Percentiles rank a stretch among this genome's conserved stretches.
Evolutionary conservation across 2,329 filamentous ascomycete species (phyloP).

Genomic region (Ceratocystis variospora): DNA sequence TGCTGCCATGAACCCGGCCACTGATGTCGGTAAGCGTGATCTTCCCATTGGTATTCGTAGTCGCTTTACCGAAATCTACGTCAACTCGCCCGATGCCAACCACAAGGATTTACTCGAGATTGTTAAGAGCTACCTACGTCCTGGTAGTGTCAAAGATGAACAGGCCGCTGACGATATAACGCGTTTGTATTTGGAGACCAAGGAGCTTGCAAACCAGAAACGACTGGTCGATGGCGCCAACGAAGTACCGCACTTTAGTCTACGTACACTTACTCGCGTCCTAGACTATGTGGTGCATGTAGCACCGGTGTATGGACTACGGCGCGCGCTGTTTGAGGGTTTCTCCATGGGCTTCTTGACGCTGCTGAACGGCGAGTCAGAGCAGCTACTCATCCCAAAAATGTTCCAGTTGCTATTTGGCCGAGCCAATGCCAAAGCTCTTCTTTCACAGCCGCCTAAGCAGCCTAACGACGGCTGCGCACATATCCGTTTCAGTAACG

Average conservation of each 20-base stretch:
- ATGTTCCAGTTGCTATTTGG: constrained; percentile 70
- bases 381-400: constrained; percentile 61
- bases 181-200: constrained; percentile 75
- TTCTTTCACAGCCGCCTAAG: constrained; percentile 65
- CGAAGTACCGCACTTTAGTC: constrained; percentile 91
- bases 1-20: constrained; percentile 97
- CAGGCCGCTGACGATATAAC: constrained; percentile 69
- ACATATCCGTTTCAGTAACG: constrained; percentile 67
- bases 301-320: constrained; percentile 66
- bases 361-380: constrained; percentile 68
- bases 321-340: constrained; percentile 80
- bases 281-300: constrained; percentile 80
- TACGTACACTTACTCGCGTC: constrained; percentile 82
- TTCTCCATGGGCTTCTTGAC: constrained; percentile 98
- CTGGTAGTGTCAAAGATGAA: constrained; percentile 55
- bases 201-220: constrained; percentile 66
- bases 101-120: constrained; percentile 76
- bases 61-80: constrained; percentile 90
- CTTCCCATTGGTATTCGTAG: constrained; percentile 77
- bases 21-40: constrained; percentile 92
- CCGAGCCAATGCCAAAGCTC: constrained; percentile 49
- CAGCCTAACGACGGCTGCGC: constrained; percentile 60
- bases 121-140: constrained; percentile 74
- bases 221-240: constrained; percentile 86
- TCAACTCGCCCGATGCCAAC: constrained; percentile 77